These are phyloP conservation scores for Candida krabiensis DNA, from an alignment of 805 yeast species.

Conservation along the genomic window DNA sequence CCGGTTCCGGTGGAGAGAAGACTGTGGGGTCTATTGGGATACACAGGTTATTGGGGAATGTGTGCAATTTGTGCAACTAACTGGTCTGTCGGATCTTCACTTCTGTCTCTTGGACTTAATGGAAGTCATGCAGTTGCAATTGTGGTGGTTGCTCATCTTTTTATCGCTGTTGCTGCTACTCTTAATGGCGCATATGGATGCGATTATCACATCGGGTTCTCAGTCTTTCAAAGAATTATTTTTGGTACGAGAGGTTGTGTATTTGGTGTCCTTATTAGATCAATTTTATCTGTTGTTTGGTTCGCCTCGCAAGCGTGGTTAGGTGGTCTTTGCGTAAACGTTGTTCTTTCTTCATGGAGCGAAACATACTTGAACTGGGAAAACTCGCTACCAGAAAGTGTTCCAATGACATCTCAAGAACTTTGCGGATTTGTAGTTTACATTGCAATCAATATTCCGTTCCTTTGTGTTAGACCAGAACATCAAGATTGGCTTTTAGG, in stretches of 20 bases:
- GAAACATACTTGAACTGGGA: conserved; percentile 37
- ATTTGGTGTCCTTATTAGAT: conserved; percentile 45
- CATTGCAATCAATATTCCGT: conserved; percentile 42
- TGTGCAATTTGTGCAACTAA: conserved; percentile 30
- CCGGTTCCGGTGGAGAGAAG: conserved; percentile 40
- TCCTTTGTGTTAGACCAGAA: conserved; percentile 45
- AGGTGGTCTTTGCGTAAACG: conserved; percentile 44
- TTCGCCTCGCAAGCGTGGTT: conserved; percentile 45
- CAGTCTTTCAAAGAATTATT: conserved; percentile 42
- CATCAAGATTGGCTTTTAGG: too few species aligned
- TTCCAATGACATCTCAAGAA: conserved; percentile 41
- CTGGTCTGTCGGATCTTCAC: conserved; percentile 40
- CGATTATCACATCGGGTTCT: conserved; percentile 51
- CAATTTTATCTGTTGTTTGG: conserved; percentile 46
- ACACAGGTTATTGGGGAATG: conserved; percentile 22
- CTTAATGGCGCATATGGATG: conserved; percentile 49
- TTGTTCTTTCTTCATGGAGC: conserved; percentile 38
- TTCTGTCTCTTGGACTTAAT: conserved; percentile 45
- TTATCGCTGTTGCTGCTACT: conserved; percentile 43
- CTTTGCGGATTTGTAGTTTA: conserved; percentile 45
- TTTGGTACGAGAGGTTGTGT: conserved; percentile 49
- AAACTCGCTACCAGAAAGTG: conserved; percentile 39
- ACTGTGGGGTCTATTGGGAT: conserved; percentile 34
- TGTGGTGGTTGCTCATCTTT: conserved; percentile 44
- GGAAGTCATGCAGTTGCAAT: conserved; percentile 47